A percentile compares a stretch with the other conserved stretches of the same genome.
phyloP scores from a whole-genome alignment of 2,329 filamentous ascomycete species.

The Diaporthe sp. region DNA sequence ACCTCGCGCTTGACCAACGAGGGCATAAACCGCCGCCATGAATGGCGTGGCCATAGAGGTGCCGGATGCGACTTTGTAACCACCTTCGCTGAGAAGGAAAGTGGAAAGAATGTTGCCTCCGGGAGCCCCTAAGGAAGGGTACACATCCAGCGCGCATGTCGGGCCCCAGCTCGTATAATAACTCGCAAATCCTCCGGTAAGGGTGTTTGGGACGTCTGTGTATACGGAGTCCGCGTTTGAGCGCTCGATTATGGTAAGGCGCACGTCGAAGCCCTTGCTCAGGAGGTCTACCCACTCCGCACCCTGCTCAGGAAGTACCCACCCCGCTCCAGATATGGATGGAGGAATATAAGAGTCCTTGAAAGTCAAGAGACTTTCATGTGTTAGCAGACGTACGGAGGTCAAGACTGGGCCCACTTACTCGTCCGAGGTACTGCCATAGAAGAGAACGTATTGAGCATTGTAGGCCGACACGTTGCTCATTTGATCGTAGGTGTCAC shows the following conservation, averaged over 20 bases:
- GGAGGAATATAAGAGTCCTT: not conserved
- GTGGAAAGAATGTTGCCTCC: conserved; percentile 72
- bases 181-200: conserved; percentile 64
- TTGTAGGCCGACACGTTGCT: conserved; percentile 56
- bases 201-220: conserved; percentile 50
- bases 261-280: conserved; percentile 43
- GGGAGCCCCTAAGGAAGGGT: conserved; percentile 68
- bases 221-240: not conserved
- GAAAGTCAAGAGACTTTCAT: not conserved
- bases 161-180: conserved; percentile 70
- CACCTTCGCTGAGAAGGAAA: conserved; percentile 61
- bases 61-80: conserved; percentile 67
- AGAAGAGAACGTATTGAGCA: conserved; percentile 47
- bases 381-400: not conserved
- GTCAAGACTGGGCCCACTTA: not conserved
- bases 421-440: conserved; percentile 29
- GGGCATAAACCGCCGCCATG: conserved; percentile 41
- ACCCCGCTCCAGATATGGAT: conserved; percentile 40
- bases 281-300: conserved; percentile 45
- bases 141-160: conserved; percentile 68
- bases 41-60: conserved; percentile 74
- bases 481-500: conserved; percentile 48
- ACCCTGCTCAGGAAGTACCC: conserved; percentile 44
- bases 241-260: conserved; percentile 43
- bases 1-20: conserved; percentile 33